These are phyloP conservation scores for Collybia sp. DNA, from an alignment of 768 basidiomycete genomes.

Conservation along the genomic window DNA sequence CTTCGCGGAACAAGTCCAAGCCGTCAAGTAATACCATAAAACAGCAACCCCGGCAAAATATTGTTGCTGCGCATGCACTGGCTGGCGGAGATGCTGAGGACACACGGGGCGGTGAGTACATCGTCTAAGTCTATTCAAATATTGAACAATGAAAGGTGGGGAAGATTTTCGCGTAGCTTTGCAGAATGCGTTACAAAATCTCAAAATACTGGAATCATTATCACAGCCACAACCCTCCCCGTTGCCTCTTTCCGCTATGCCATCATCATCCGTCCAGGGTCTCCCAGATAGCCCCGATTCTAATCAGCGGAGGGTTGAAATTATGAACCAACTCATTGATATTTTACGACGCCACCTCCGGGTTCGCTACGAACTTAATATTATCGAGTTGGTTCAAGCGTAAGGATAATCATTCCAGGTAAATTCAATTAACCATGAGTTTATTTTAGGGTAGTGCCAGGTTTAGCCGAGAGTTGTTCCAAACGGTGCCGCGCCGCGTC, in stretches of 20 bases:
- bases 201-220: constrained; percentile 52
- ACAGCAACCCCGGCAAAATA: too few relatives aligned
- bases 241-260: constrained; percentile 21
- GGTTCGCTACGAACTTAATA: constrained; percentile 70
- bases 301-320: constrained; percentile 54
- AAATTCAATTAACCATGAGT: not conserved
- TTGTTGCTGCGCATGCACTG: too few relatives aligned
- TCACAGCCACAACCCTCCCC: constrained; percentile 31
- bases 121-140: not conserved
- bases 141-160: constrained; percentile 16
- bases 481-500: constrained; percentile 75
- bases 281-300: constrained; percentile 32
- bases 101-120: not conserved
- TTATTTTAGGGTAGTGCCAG: constrained; percentile 63
- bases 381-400: constrained; percentile 71
- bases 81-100: too few relatives aligned
- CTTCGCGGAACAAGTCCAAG: constrained; percentile 20
- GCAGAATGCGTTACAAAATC: constrained; percentile 53
- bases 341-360: constrained; percentile 67
- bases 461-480: constrained; percentile 69
- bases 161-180: constrained; percentile 76
- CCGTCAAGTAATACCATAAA: constrained; percentile 9
- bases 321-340: constrained; percentile 59
- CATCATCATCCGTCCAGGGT: constrained; percentile 33
- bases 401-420: constrained; percentile 32